A percentile compares a stretch with the other conserved stretches of the same genome.
These are phyloP conservation scores for Schwanniomyces vanrijiae DNA, from an alignment of 805 yeast genomes.

Conservation along the genomic window DNA sequence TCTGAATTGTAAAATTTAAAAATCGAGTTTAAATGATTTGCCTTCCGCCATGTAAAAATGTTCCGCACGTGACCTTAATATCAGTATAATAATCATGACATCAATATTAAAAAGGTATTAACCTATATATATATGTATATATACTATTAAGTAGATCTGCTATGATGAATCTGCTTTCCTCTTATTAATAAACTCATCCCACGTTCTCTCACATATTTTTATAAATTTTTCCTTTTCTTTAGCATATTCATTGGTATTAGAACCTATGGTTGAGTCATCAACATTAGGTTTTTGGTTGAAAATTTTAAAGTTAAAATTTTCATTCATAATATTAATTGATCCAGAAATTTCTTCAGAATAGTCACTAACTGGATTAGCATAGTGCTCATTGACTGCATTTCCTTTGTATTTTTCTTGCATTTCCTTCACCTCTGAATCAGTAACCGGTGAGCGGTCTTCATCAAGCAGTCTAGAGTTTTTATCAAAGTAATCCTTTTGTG, in stretches of 20 bases:
- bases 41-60: background rate
- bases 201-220: constrained; percentile 43
- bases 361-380: constrained; percentile 1
- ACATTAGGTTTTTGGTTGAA: constrained; percentile 13
- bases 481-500: constrained; percentile 44
- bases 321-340: constrained; percentile 36
- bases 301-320: constrained; percentile 35
- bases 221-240: constrained; percentile 38
- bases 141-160: background rate
- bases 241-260: constrained; percentile 8
- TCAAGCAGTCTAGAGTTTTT: constrained; percentile 6
- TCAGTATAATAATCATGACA: too few species aligned
- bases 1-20: background rate
- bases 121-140: too few species aligned
- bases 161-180: constrained; percentile 2
- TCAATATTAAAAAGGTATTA: too few species aligned
- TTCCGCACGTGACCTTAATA: background rate
- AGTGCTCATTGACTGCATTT: constrained; percentile 8
- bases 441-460: constrained; percentile 28
- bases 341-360: constrained; percentile 30
- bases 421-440: constrained; percentile 31
- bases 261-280: background rate
- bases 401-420: constrained; percentile 27
- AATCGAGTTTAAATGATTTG: background rate
- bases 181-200: constrained; percentile 37